phyloP scores from a whole-genome alignment of 2,329 filamentous ascomycete genomes.

The Colletotrichum somersetense region DNA sequence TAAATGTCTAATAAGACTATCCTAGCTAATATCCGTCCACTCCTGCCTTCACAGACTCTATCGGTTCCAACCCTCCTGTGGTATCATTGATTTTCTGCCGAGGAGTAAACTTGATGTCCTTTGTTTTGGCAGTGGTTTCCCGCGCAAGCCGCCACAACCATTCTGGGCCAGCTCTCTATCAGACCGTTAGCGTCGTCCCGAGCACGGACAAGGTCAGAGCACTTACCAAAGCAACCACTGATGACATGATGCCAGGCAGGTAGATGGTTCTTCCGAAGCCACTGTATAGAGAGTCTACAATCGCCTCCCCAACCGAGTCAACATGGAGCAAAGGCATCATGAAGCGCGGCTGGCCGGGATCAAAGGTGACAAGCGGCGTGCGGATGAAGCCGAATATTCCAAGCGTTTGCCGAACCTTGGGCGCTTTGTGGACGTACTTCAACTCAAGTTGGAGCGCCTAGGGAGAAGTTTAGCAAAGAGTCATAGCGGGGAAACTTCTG shows the following conservation, averaged over 20 bases:
- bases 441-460: slow-evolving; percentile 50
- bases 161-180: slow-evolving; percentile 44
- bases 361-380: slow-evolving; percentile 49
- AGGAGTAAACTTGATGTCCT: slow-evolving; percentile 17
- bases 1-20: background rate
- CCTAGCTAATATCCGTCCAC: background rate
- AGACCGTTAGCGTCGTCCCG: background rate
- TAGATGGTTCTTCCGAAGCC: slow-evolving; percentile 49
- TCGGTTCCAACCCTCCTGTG: slow-evolving; percentile 20
- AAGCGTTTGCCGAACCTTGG: slow-evolving; percentile 47
- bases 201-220: rapidly evolving
- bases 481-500: background rate
- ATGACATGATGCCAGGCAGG: slow-evolving; percentile 48
- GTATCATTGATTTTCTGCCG: slow-evolving; percentile 30
- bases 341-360: slow-evolving; percentile 46
- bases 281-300: slow-evolving; percentile 49
- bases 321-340: slow-evolving; percentile 50
- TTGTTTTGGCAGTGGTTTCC: slow-evolving; percentile 24
- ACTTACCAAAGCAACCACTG: slow-evolving; percentile 48
- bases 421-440: slow-evolving; percentile 47
- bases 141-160: slow-evolving; percentile 42
- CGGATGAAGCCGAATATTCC: slow-evolving; percentile 50
- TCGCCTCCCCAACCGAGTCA: slow-evolving; percentile 49
- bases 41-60: background rate
- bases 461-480: background rate